phyloP scores from a whole-genome alignment of 2,329 filamentous ascomycete genomes.

The Neofusicoccum sp. region DNA sequence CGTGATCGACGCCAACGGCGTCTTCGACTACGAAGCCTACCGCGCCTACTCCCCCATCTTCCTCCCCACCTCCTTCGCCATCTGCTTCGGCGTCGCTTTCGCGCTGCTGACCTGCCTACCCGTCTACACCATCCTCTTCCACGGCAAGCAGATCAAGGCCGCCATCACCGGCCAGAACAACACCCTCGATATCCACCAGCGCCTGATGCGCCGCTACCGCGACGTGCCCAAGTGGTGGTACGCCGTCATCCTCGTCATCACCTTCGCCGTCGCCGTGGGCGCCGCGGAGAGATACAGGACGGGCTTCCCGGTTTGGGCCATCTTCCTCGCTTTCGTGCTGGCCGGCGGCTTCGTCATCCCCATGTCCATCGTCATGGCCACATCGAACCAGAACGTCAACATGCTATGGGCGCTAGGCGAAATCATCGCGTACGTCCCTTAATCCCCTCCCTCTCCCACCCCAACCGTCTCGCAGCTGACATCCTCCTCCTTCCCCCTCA shows the following conservation, averaged over 20 bases:
- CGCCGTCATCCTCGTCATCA: conserved; percentile 55
- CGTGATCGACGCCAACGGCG: conserved; percentile 27
- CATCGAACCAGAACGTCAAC: conserved; percentile 29
- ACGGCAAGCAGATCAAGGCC: conserved; percentile 32
- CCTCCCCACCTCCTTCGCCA: conserved; percentile 37
- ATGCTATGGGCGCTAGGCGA: conserved; percentile 55
- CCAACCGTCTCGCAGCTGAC: background rate
- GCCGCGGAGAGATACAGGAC: conserved; percentile 34
- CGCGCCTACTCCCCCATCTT: conserved; percentile 37
- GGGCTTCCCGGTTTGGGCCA: conserved; percentile 38
- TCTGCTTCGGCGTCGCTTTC: conserved; percentile 39
- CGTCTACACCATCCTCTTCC: conserved; percentile 36
- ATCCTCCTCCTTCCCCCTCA: no score
- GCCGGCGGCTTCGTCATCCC: conserved; percentile 54
- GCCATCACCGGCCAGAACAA: conserved; percentile 23
- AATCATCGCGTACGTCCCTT: conserved; percentile 34
- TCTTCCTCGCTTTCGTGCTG: conserved; percentile 32
- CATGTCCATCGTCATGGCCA: conserved; percentile 9
- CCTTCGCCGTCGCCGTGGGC: conserved; percentile 36
- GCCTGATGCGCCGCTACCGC: conserved; percentile 32
- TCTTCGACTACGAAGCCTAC: conserved; percentile 35
- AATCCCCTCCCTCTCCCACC: conserved; percentile 20
- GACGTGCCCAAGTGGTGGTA: conserved; percentile 38
- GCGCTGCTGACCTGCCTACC: conserved; percentile 37
- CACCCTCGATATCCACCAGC: conserved; percentile 31